phyloP scores from a whole-genome alignment of 345 rosid species.

The Dimocarpus longan region DNA sequence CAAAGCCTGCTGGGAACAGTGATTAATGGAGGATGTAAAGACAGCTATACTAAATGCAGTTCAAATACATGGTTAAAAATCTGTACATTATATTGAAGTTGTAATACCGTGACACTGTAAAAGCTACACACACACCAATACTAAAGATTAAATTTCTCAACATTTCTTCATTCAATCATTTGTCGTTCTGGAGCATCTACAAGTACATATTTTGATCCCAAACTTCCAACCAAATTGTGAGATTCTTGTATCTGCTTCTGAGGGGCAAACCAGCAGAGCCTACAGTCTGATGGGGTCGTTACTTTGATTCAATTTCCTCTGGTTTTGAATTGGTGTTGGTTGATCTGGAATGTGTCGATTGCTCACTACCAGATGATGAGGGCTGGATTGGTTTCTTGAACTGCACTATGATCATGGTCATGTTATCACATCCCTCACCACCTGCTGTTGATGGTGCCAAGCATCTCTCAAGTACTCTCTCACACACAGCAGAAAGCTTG shows the following conservation, averaged over 20 bases:
- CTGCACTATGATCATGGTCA: slow-evolving; percentile 97
- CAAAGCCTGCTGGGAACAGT: neutral
- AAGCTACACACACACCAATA: slow-evolving; percentile 5
- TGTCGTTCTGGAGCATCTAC: slow-evolving; percentile 21
- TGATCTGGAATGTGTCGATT: slow-evolving; percentile 38
- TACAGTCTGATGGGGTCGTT: neutral
- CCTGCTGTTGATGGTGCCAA: slow-evolving; percentile 78
- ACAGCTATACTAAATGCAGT: neutral
- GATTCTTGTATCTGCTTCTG: slow-evolving; percentile 17
- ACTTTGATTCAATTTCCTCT: slow-evolving; percentile 30
- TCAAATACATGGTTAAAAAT: neutral
- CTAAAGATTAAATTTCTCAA: slow-evolving; percentile 14
- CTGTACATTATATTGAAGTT: slow-evolving; percentile 34
- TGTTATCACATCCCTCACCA: slow-evolving; percentile 98
- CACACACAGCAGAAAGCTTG: slow-evolving; percentile 84
- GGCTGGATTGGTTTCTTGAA: slow-evolving; percentile 65
- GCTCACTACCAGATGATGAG: slow-evolving; percentile 31
- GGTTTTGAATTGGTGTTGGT: slow-evolving; percentile 26
- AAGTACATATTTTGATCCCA: slow-evolving; percentile 11
- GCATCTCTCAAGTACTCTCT: slow-evolving; percentile 81
- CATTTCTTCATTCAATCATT: neutral
- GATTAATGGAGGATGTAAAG: neutral
- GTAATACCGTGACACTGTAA: slow-evolving; percentile 9
- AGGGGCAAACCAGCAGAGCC: neutral
- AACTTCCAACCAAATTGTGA: neutral